A percentile compares a stretch with the other conserved stretches of the same genome.
Conservation (phyloP, 73 alveolate genomes). For the Urostyla sp. region DNA sequence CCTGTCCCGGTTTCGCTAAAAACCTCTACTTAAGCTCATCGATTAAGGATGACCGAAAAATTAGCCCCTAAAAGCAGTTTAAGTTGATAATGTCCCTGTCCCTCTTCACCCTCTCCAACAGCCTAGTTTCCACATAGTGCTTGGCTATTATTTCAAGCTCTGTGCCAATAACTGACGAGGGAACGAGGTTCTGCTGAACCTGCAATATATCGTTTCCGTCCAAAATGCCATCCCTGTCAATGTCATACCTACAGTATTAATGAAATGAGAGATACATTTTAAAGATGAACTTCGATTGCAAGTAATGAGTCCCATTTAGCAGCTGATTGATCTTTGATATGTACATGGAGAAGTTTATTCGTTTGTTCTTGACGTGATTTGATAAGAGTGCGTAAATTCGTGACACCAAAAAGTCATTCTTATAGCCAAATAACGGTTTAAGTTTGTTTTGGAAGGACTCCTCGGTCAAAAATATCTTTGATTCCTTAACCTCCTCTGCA, state of each 20-base stretch:
- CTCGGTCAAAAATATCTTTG: constrained; percentile 22
- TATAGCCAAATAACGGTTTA: constrained; percentile 40
- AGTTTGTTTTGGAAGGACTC: constrained; percentile 18
- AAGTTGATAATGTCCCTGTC: constrained; percentile 15
- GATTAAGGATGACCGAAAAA: constrained; percentile 27
- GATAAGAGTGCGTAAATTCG: constrained; percentile 30
- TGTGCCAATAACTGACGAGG: constrained; percentile 37
- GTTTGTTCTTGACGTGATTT: not conserved
- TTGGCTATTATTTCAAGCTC: constrained; percentile 19
- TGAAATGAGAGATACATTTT: too few species aligned
- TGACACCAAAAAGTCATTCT: constrained; percentile 26
- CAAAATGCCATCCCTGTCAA: constrained; percentile 21
- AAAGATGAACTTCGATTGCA: constrained; percentile 20
- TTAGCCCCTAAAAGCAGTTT: not conserved
- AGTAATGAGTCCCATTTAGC: not conserved
- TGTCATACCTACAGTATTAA: too few species aligned
- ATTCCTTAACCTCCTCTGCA: constrained; percentile 27
- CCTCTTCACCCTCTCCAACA: constrained; percentile 13
- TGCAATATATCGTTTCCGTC: constrained; percentile 16
- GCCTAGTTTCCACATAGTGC: constrained; percentile 36
- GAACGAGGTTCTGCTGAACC: constrained; percentile 12
- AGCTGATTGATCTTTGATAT: constrained; percentile 12
- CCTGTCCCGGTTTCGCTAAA: constrained; percentile 30
- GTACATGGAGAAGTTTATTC: constrained; percentile 41
- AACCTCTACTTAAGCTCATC: constrained; percentile 38